Evolutionary conservation across 2,329 filamentous ascomycete species (phyloP).

Genomic region (Beauveria rudraprayagi): DNA sequence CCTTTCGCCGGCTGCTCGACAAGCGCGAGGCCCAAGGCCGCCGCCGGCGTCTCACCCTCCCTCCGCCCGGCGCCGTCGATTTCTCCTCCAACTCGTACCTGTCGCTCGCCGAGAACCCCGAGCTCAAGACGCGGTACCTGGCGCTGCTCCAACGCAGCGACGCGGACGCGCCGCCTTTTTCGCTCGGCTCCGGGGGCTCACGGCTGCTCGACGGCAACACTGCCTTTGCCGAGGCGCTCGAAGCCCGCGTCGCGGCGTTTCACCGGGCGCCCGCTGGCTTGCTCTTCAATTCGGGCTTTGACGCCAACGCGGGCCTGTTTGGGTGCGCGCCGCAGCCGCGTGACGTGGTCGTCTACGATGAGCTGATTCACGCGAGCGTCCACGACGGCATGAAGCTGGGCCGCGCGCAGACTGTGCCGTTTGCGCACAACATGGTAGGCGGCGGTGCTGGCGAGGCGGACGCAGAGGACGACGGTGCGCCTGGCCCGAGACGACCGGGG

Average conservation of each 20-base stretch:
- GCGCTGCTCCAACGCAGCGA: slow-evolving; percentile 19
- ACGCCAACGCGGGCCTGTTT: slow-evolving; percentile 59
- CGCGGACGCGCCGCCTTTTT: background rate
- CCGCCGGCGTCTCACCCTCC: slow-evolving; percentile 42
- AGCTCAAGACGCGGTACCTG: slow-evolving; percentile 57
- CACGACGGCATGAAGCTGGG: slow-evolving; percentile 69
- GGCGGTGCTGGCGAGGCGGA: background rate
- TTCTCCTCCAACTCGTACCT: slow-evolving; percentile 77
- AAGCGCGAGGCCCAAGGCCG: slow-evolving; percentile 25
- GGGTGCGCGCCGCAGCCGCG: slow-evolving; percentile 49
- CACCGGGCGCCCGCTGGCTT: slow-evolving; percentile 38
- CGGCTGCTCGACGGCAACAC: slow-evolving; percentile 47
- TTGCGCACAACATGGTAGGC: slow-evolving; percentile 48
- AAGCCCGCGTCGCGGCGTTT: slow-evolving; percentile 38
- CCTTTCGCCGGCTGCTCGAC: slow-evolving; percentile 20
- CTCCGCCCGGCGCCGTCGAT: slow-evolving; percentile 62
- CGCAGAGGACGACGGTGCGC: background rate
- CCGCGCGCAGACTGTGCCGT: slow-evolving; percentile 43
- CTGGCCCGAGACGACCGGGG: background rate
- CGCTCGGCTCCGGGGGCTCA: slow-evolving; percentile 44
- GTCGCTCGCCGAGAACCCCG: slow-evolving; percentile 52
- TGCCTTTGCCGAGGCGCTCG: slow-evolving; percentile 34
- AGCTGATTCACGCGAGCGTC: slow-evolving; percentile 67
- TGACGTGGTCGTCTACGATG: slow-evolving; percentile 63
- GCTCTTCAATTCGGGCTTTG: slow-evolving; percentile 53